These are phyloP conservation scores for Fusarium sp. DNA, from an alignment of 2,329 filamentous ascomycete species.

Conservation along the genomic window DNA sequence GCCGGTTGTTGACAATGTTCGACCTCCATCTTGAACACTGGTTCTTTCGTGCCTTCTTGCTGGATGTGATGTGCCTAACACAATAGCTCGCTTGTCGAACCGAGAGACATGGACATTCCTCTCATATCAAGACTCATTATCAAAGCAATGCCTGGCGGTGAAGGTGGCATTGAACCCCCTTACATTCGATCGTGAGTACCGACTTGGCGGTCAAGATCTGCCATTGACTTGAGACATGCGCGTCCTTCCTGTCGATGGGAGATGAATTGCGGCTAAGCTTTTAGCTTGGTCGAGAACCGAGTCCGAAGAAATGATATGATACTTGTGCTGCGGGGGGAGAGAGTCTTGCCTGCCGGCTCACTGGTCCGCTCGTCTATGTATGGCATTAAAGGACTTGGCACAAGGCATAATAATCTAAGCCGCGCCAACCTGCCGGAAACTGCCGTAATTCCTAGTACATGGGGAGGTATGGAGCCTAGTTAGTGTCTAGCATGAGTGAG, in stretches of 20 bases:
- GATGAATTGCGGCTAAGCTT: slow-evolving; percentile 12
- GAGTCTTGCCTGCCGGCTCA: background rate
- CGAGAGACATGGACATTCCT: background rate
- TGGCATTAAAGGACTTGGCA: background rate
- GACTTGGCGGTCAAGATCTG: background rate
- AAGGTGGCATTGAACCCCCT: background rate
- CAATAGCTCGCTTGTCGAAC: background rate
- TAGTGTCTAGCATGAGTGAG: background rate
- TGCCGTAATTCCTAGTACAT: background rate
- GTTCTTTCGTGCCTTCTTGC: background rate
- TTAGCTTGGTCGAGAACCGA: slow-evolving; percentile 4
- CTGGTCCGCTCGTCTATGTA: background rate
- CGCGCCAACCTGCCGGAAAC: background rate
- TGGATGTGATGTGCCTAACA: background rate
- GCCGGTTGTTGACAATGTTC: background rate
- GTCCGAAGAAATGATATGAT: background rate
- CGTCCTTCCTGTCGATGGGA: background rate
- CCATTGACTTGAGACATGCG: background rate
- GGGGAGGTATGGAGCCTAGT: background rate
- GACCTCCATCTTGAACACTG: background rate
- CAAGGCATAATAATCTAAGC: background rate
- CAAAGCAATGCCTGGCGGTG: background rate
- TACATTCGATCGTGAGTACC: background rate
- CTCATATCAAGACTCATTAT: background rate
- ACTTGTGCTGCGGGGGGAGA: background rate